Conservation (phyloP, 768 basidiomycete species). For the Phaeolepiota aurea region DNA sequence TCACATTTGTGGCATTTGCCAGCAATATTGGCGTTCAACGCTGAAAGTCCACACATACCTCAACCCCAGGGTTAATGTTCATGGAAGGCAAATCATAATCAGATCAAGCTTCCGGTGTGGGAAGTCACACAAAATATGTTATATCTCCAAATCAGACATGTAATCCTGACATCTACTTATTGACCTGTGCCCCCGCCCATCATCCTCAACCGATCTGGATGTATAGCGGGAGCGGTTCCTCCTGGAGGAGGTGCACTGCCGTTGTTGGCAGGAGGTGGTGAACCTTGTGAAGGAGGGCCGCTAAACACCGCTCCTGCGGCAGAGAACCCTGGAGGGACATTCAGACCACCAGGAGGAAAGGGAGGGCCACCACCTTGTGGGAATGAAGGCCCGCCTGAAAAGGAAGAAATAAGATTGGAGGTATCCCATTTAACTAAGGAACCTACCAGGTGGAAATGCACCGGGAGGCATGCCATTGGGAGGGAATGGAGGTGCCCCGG, state of each 20-base stretch:
- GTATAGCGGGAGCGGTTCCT: constrained; percentile 55
- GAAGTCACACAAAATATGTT: no score
- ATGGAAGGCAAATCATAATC: no score
- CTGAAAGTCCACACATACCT: no score
- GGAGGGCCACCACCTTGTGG: constrained; percentile 39
- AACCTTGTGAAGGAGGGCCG: constrained; percentile 21
- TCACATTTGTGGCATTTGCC: no score
- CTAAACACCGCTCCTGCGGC: constrained; percentile 23
- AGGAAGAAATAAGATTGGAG: constrained; percentile 4
- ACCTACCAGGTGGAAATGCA: constrained; percentile 35
- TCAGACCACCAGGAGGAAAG: constrained; percentile 28
- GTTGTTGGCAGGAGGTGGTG: constrained; percentile 14
- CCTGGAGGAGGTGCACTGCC: constrained; percentile 16
- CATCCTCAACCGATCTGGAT: constrained; percentile 81
- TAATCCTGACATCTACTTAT: no score
- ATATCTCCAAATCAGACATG: no score
- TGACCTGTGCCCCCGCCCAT: constrained; percentile 43
- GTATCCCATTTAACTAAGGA: constrained; percentile 4
- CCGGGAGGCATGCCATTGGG: constrained; percentile 41
- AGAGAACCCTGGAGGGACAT: constrained; percentile 20
- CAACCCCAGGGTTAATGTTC: no score
- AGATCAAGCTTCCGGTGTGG: no score
- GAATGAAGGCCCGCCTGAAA: constrained; percentile 40
- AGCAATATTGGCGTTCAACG: no score
- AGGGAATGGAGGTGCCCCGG: constrained; percentile 68